Base-by-base conservation (phyloP, 371 early-diverging fungal species). In the Mortierella sp. region DNA sequence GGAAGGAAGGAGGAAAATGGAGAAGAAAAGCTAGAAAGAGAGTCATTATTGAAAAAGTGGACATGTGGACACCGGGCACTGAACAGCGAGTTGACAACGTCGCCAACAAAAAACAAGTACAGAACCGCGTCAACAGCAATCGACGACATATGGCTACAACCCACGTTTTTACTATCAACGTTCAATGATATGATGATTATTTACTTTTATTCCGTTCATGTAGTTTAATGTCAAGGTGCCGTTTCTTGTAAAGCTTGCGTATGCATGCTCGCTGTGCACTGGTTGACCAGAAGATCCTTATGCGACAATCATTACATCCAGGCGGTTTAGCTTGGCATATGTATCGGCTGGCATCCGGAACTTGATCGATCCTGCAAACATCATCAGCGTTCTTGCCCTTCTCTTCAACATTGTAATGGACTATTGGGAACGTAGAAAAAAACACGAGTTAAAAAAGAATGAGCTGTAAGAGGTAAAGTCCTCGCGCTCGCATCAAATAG, bases 331-430 rank as follows among this genome's bases (percentile, higher is more conserved):
- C 76, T 91, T 91, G 14, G 93, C 92, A 72, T 95, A 93, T 0
- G 94, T 94, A 72, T 97, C 97, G 4, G 91, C 90, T 9, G 97
- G 95, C 87, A 97, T 95, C 34, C 95, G 89, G 88, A 95, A 95
- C 86, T 95, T 95, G 74, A 97, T 91, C 77, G 93, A 90, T 14
- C 97, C 97, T 1, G 95, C 93, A 91, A 96, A 97, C 59, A 94
- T 90, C 82, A 95, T 91, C 21, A 98, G 69, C 2, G 85, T 76
- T 70, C 85, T 77, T 8, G 93, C 91, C 55, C 94, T 92, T 14
- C 93, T 92, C 55, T 88, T 89, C 28, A 88, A 55, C 80, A 87
- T 77, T 31, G 53, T 48, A 48, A 79, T 82, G 6, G 78, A 72
- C 85, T 79, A 80, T 46, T 50, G 3, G 50, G 13, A 3, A 19